Base-by-base conservation (phyloP, 2,329 filamentous ascomycete genomes). In the Leptoxyphium fumago region DNA sequence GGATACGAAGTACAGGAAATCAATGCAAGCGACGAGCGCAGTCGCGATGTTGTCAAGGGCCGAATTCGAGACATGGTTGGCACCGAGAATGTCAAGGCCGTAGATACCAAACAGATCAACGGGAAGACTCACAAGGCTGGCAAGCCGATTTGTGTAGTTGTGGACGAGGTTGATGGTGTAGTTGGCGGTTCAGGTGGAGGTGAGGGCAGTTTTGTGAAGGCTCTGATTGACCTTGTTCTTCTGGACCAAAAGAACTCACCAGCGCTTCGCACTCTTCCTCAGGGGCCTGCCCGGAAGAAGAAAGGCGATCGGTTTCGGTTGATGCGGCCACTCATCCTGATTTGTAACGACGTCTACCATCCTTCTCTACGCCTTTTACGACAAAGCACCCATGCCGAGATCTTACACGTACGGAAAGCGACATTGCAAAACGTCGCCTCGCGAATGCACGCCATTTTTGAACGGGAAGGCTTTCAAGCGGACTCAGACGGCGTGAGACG, bases 261-360 rank as follows among this genome's bases (percentile, higher is more conserved):
- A 32, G 38, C 18, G 4, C 44, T 61, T 10, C 61, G 60, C 3
- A 58, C 60, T 10, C 38, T 61, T 26, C 51, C 53, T 29, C 61
- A 66, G 47, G 52, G 57, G 13, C 53, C 58, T 2, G 46, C 50
- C 15, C 55, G 51, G 29, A 84, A 78, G 63, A 85, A 76, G 62
- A 89, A 86, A 59, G 81, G 80, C 0, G 89, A 96, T 55, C 82
- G 80, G 46, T 98, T 98, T 59, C 77, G 83, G 38, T 74, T 95
- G 48, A 75, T 94, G 64, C 75, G 91, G 39, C 91, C 91, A 0
- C 70, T 98, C 28, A 86, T 98, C 42, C 71, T 98, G 40, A 91
- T 98, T 53, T 98, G 91, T 68, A 98, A 98, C 55, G 93, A 98
- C 61, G 78, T 96, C 1, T 98, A 98, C 57, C 87, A 94, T 53